These are phyloP conservation scores for Pleurotus sapidus DNA, from an alignment of 768 basidiomycete species.

Conservation along the genomic window DNA sequence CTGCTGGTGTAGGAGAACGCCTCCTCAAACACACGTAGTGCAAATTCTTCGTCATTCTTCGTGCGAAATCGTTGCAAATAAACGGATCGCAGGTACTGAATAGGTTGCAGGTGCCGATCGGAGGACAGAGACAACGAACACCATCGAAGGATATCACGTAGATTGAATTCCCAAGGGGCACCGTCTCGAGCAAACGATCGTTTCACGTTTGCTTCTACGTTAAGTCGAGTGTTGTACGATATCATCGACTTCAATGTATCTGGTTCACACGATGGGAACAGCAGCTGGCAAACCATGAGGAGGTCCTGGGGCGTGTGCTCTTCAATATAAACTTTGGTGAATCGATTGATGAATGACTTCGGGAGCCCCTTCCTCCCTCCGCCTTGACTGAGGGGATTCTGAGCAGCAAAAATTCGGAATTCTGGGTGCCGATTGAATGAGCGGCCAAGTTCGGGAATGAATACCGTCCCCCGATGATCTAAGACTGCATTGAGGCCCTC, in stretches of 20 bases:
- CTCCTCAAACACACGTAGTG: slow-evolving; percentile 50
- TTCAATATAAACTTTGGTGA: slow-evolving; percentile 95
- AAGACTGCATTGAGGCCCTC: slow-evolving; percentile 96
- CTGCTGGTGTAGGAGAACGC: slow-evolving; percentile 36
- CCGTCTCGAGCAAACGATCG: slow-evolving; percentile 76
- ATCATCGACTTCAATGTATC: slow-evolving; percentile 73
- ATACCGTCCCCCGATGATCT: slow-evolving; percentile 94
- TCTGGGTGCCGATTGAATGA: slow-evolving; percentile 85
- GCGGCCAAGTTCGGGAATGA: slow-evolving; percentile 90
- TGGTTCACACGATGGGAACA: slow-evolving; percentile 61
- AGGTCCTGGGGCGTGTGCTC: slow-evolving; percentile 80
- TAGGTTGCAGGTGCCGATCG: slow-evolving; percentile 41
- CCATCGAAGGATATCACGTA: slow-evolving; percentile 94
- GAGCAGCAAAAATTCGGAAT: slow-evolving; percentile 98
- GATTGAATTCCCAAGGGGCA: slow-evolving; percentile 96
- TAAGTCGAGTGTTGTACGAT: slow-evolving; percentile 69
- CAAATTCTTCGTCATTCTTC: slow-evolving; percentile 55
- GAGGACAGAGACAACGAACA: slow-evolving; percentile 48
- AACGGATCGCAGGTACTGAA: slow-evolving; percentile 61
- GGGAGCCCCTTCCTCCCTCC: slow-evolving; percentile 97
- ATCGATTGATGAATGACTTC: slow-evolving; percentile 95
- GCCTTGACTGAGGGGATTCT: slow-evolving; percentile 94
- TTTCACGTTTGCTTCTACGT: slow-evolving; percentile 60
- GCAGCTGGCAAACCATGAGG: slow-evolving; percentile 68
- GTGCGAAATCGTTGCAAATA: slow-evolving; percentile 89